Evolutionary conservation across 352 stramenopile genomes (phyloP).

Genomic region (Pythium utonaiense): DNA sequence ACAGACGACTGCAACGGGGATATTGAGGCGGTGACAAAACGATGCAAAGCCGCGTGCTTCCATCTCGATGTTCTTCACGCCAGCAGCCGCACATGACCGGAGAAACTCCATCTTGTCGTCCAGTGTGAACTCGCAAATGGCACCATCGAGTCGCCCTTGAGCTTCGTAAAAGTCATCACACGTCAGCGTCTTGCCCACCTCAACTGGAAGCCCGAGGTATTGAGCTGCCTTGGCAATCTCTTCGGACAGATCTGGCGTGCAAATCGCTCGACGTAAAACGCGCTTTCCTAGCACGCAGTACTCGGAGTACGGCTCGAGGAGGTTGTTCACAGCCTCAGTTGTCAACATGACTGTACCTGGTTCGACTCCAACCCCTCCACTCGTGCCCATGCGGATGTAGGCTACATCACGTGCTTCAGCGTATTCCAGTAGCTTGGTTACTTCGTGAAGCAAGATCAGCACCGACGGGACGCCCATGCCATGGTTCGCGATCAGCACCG

Average conservation of each 20-base stretch:
- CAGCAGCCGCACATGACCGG: conserved; percentile 39
- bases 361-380: conserved; percentile 70
- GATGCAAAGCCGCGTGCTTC: conserved; percentile 66
- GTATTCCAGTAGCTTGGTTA: conserved; percentile 82
- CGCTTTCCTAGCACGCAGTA: conserved; percentile 58
- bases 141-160: conserved; percentile 77
- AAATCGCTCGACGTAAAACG: conserved; percentile 48
- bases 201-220: conserved; percentile 48
- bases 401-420: conserved; percentile 45
- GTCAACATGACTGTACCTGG: conserved; percentile 79
- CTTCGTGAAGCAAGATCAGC: conserved; percentile 77
- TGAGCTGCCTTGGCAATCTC: conserved; percentile 50
- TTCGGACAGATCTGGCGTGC: conserved; percentile 46
- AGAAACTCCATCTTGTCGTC: conserved; percentile 81
- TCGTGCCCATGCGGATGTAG: conserved; percentile 84
- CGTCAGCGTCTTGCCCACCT: conserved; percentile 76
- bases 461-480: conserved; percentile 82
- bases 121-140: conserved; percentile 73
- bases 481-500: conserved; percentile 76
- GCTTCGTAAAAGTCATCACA: conserved; percentile 87
- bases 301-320: conserved; percentile 64
- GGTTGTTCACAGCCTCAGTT: conserved; percentile 80
- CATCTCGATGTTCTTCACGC: conserved; percentile 87
- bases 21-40: conserved; percentile 76
- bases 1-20: conserved; percentile 69